A percentile compares a stretch with the other conserved stretches of the same genome.
Evolutionary conservation across 768 basidiomycete genomes (phyloP).

Genomic region (Kwoniella sp.): DNA sequence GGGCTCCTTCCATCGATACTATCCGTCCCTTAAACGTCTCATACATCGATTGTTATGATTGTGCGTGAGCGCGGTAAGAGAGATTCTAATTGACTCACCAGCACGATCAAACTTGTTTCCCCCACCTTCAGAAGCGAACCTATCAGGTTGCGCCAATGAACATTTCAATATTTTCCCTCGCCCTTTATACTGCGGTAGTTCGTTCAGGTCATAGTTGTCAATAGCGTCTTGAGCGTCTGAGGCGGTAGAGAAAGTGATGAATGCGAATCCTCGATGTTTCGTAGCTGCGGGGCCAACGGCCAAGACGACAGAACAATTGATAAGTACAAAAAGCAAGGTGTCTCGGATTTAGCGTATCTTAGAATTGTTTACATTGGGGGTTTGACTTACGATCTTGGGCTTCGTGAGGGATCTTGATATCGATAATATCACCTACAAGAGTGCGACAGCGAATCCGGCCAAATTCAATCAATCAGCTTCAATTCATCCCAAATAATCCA

Average conservation of each 20-base stretch:
- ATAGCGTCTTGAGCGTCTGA: conserved; percentile 93
- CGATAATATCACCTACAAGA: conserved; percentile 89
- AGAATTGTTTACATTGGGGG: no score
- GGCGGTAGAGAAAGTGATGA: conserved; percentile 78
- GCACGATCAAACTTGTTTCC: conserved; percentile 44
- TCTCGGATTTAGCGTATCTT: no score
- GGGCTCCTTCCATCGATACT: no score
- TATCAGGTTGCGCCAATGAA: conserved; percentile 81
- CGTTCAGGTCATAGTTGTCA: conserved; percentile 98
- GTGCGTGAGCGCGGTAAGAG: no score
- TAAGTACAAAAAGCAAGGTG: no score
- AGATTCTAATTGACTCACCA: conserved; percentile 48
- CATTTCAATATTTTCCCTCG: conserved; percentile 62
- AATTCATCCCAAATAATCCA: no score
- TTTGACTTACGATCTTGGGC: conserved; percentile 14
- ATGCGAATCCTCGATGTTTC: conserved; percentile 78
- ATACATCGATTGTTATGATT: no score
- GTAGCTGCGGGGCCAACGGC: conserved; percentile 19
- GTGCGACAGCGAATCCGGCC: no score
- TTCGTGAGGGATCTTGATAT: conserved; percentile 83
- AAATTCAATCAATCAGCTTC: no score
- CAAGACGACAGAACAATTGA: no score
- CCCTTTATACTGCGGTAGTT: conserved; percentile 71
- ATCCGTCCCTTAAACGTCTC: no score
- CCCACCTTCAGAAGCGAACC: conserved; percentile 63